Conservation (phyloP, 2,329 filamentous ascomycete species). For the Ascomycota sp. region DNA sequence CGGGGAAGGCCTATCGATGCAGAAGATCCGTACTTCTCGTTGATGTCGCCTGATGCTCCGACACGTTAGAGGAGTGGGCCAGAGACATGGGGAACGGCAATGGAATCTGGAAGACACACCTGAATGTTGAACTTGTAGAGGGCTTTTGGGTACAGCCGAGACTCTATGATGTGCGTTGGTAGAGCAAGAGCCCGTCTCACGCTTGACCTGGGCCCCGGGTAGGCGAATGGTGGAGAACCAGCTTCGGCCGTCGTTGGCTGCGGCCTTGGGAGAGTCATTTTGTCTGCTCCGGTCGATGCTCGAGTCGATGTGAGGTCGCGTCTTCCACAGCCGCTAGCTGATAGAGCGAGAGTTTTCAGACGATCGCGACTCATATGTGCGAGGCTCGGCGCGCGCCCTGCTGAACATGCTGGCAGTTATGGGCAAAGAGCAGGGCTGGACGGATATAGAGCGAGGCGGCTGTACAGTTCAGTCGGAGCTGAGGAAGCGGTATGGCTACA, state of each 20-base stretch:
- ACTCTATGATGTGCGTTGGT: neutral
- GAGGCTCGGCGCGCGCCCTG: too few species aligned
- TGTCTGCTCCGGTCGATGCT: conserved; percentile 1
- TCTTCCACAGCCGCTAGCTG: conserved; percentile 10
- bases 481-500: too few species aligned
- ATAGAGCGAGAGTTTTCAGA: conserved; percentile 2
- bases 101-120: neutral
- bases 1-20: conserved; percentile 1
- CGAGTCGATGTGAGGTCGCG: conserved; percentile 4
- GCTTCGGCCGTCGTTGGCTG: conserved; percentile 1
- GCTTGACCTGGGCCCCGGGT: conserved; percentile 1
- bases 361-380: neutral
- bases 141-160: neutral
- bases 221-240: conserved; percentile 6
- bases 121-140: neutral
- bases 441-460: too few species aligned
- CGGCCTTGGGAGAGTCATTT: conserved; percentile 1
- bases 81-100: neutral
- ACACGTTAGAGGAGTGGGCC: neutral
- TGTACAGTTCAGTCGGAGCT: too few species aligned
- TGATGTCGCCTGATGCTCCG: conserved; percentile 5
- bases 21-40: conserved; percentile 7
- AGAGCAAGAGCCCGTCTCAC: neutral
- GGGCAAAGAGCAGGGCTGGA: too few species aligned
- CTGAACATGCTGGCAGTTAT: too few species aligned